Conservation (phyloP, 768 basidiomycete species). For the Suillus ampliporus region DNA sequence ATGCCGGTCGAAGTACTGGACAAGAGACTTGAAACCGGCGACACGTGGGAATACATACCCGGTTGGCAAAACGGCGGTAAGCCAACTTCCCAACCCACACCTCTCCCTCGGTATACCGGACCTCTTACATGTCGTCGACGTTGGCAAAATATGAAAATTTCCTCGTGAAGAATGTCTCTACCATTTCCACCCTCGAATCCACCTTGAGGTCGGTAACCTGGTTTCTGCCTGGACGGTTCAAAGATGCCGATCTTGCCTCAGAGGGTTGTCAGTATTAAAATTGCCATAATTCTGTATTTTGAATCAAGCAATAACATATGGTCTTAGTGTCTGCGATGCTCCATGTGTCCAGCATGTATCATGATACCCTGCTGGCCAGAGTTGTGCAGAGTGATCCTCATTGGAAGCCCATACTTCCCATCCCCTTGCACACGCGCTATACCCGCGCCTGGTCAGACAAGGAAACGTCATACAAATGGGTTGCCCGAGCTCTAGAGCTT, state of each 20-base stretch:
- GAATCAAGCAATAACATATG: conserved; percentile 21
- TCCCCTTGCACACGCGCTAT: conserved; percentile 84
- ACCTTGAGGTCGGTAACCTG: conserved; percentile 89
- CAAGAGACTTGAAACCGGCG: background rate
- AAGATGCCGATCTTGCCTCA: conserved; percentile 94
- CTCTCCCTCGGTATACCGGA: background rate
- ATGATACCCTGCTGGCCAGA: conserved; percentile 86
- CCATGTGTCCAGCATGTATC: conserved; percentile 91
- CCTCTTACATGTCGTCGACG: conserved; percentile 58
- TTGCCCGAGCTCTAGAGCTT: conserved; percentile 74
- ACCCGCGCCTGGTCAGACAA: conserved; percentile 86
- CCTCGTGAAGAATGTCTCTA: conserved; percentile 82
- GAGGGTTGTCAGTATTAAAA: conserved; percentile 79
- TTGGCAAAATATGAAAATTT: conserved; percentile 81
- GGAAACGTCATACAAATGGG: conserved; percentile 76
- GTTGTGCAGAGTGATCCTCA: conserved; percentile 68
- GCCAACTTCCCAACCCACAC: conserved; percentile 1
- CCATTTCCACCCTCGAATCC: conserved; percentile 88
- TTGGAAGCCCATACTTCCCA: conserved; percentile 76
- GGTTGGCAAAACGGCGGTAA: conserved; percentile 2
- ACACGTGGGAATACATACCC: conserved; percentile 11
- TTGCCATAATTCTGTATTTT: conserved; percentile 19
- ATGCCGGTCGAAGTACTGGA: no score
- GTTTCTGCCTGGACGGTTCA: conserved; percentile 96
- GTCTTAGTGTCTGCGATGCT: conserved; percentile 81